A percentile compares a stretch with the other conserved stretches of the same genome.
phyloP scores from a whole-genome alignment of 371 early-diverging fungal species.

The Apophysomyces ossiformis region DNA sequence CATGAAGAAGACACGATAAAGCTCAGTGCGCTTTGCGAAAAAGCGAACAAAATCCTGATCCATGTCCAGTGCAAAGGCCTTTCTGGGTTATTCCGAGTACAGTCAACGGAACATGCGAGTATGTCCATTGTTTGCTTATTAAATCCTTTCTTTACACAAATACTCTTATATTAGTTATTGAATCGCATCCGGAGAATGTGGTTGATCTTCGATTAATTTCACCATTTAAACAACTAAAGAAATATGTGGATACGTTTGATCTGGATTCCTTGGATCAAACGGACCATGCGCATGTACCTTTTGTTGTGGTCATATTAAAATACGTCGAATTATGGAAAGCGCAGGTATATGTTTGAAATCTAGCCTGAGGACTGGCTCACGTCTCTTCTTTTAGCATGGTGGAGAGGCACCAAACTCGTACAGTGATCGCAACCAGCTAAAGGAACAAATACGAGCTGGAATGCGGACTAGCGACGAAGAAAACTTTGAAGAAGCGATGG shows the following conservation, averaged over 20 bases:
- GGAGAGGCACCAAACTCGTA: slow-evolving; percentile 62
- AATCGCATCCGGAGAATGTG: slow-evolving; percentile 83
- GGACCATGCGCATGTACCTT: slow-evolving; percentile 85
- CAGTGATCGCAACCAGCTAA: slow-evolving; percentile 70
- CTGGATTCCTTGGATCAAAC: slow-evolving; percentile 68
- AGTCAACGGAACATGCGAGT: slow-evolving; percentile 78
- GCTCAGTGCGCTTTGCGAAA: slow-evolving; percentile 66
- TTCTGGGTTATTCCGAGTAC: slow-evolving; percentile 70
- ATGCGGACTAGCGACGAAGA: slow-evolving; percentile 75
- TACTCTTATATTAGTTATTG: slow-evolving; percentile 67
- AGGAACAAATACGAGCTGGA: slow-evolving; percentile 57
- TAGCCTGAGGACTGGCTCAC: neutral
- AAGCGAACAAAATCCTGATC: slow-evolving; percentile 67
- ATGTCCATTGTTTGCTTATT: slow-evolving; percentile 12
- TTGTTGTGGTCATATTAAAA: slow-evolving; percentile 78
- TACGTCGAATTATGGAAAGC: slow-evolving; percentile 73
- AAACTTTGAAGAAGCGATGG: slow-evolving; percentile 88
- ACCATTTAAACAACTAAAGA: slow-evolving; percentile 77
- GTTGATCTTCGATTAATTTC: slow-evolving; percentile 82
- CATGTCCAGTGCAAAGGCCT: slow-evolving; percentile 76
- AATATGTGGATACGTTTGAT: slow-evolving; percentile 66
- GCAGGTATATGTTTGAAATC: slow-evolving; percentile 12
- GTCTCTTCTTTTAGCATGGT: slow-evolving; percentile 35
- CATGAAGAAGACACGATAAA: slow-evolving; percentile 56
- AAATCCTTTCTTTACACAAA: neutral